Percentiles rank a stretch among this genome's conserved stretches.
phyloP scores from a whole-genome alignment of 306 rosid species.

The Cicer pinnatifidum region DNA sequence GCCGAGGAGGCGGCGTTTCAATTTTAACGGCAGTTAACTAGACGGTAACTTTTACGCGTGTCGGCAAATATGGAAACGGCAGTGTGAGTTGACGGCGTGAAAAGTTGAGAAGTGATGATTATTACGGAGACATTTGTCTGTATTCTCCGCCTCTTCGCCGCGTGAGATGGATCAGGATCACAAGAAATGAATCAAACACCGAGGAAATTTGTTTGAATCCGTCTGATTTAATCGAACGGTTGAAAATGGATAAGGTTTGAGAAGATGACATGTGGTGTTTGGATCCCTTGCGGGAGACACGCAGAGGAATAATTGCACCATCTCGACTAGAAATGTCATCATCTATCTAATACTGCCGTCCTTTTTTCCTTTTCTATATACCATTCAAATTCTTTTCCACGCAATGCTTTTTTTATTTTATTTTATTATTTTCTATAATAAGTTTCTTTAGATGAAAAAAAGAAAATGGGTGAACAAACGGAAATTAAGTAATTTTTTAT shows the following conservation, averaged over 20 bases:
- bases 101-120: constrained; percentile 3
- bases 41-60: not conserved
- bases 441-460: no score
- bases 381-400: constrained; percentile 5
- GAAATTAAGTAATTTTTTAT: no score
- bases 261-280: constrained; percentile 44
- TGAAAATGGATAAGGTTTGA: not conserved
- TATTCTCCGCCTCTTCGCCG: constrained; percentile 55
- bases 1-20: constrained; percentile 40
- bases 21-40: constrained; percentile 40
- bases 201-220: not conserved
- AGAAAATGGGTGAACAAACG: no score
- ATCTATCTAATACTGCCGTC: constrained; percentile 16
- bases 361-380: not conserved
- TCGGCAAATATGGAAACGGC: not conserved
- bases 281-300: constrained; percentile 55
- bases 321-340: constrained; percentile 3
- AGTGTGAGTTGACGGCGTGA: not conserved
- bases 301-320: constrained; percentile 27
- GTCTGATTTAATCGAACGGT: constrained; percentile 46
- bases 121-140: constrained; percentile 50
- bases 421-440: not conserved
- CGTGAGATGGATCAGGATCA: constrained; percentile 47
- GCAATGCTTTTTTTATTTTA: not conserved
- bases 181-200: not conserved